A percentile compares a stretch with the other conserved stretches of the same genome.
Conservation (phyloP, 495 filamentous ascomycete genomes). For the Daldinia childiae region DNA sequence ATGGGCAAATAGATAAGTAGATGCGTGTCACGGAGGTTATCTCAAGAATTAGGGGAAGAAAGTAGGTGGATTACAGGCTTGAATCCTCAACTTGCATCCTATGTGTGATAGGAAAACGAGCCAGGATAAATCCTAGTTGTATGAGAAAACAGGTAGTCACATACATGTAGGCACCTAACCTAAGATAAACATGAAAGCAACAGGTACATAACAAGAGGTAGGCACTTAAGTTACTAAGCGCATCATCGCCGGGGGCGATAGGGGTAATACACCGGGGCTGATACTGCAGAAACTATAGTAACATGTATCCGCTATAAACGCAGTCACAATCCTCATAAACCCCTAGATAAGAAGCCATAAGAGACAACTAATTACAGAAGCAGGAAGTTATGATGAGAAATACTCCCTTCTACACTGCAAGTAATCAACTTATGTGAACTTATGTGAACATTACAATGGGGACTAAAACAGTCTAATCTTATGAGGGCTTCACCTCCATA, state of each 20-base stretch:
- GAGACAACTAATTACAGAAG: too few species aligned
- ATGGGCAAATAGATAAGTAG: background rate
- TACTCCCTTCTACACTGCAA: conserved; percentile 4
- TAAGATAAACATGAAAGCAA: background rate
- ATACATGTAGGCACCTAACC: background rate
- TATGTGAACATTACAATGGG: conserved; percentile 16
- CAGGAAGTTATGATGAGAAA: background rate
- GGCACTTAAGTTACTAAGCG: background rate
- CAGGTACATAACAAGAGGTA: background rate
- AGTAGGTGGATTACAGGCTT: background rate
- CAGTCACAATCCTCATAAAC: background rate
- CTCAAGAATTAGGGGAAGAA: background rate
- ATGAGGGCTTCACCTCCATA: conserved; percentile 12
- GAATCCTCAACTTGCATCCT: background rate
- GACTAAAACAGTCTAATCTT: conserved; percentile 9
- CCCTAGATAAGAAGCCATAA: too few species aligned
- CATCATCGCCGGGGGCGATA: background rate
- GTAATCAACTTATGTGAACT: too few species aligned
- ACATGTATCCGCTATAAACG: background rate
- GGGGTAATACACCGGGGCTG: background rate
- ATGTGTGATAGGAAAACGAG: background rate
- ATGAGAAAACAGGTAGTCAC: background rate
- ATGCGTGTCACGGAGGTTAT: background rate
- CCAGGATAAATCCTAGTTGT: background rate
- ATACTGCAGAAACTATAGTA: background rate